Conservation (phyloP, 495 filamentous ascomycete species). For the Physcia stellaris region DNA sequence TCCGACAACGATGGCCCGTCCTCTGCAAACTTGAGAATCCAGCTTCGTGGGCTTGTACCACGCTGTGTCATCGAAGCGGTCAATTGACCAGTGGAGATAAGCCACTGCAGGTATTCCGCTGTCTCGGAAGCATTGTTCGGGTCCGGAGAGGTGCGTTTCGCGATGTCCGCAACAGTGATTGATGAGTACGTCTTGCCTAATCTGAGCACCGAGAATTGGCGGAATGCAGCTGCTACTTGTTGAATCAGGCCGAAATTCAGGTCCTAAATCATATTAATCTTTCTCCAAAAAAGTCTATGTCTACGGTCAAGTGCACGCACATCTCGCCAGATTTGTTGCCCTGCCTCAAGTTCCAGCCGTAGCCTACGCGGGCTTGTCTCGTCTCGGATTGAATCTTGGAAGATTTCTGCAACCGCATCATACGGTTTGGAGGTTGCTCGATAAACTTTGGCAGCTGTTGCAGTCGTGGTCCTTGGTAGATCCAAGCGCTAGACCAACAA, state of each 20-base stretch:
- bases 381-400: constrained; percentile 34
- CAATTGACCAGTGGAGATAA: constrained; percentile 41
- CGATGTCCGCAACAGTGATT: constrained; percentile 30
- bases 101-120: constrained; percentile 34
- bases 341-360: constrained; percentile 41
- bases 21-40: constrained; percentile 24
- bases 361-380: constrained; percentile 35
- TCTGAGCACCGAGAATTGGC: constrained; percentile 29
- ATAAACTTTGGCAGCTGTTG: constrained; percentile 40
- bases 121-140: constrained; percentile 28
- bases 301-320: constrained; percentile 35
- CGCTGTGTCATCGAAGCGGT: constrained; percentile 37
- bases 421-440: constrained; percentile 55
- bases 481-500: constrained; percentile 18
- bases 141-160: constrained; percentile 20
- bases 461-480: constrained; percentile 31
- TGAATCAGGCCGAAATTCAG: constrained; percentile 41
- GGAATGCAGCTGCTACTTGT: constrained; percentile 34
- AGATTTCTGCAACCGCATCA: constrained; percentile 50
- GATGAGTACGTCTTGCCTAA: constrained; percentile 34
- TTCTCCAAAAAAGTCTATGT: constrained; percentile 29
- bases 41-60: constrained; percentile 28
- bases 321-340: constrained; percentile 44
- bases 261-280: constrained; percentile 36
- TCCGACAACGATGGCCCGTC: constrained; percentile 23